Base-by-base conservation (phyloP, 371 early-diverging fungal species). In the Lichtheimia hyalospora region DNA sequence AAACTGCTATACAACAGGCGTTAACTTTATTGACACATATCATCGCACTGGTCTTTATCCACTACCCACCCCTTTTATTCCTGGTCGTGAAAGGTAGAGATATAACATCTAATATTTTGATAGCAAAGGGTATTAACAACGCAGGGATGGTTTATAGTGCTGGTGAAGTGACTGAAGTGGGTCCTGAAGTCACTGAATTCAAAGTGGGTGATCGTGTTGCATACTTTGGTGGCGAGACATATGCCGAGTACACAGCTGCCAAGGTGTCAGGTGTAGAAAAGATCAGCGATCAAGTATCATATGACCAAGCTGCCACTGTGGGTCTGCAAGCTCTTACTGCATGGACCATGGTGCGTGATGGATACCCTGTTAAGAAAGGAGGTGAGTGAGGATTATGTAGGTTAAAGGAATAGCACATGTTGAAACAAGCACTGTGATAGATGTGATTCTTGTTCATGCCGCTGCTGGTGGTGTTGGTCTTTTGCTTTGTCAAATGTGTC, bases 11-110 rank as follows among this genome's bases (percentile, higher is more conserved):
- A 4, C 51, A 5, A 8, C 27, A 75, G 75, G 97, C 10, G 84
- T 97, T 57, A 97, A 96, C 76, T 95, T 83, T 54, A 95, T 97
- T 58, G 98, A 97, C 69, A 96, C 92, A 0, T 96, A 96, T 70
- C 94, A 91, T 60, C 89, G 98, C 57, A 73, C 83, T 12, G 98
- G 98, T 24, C 78, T 93, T 12, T 96, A 96, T 65, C 83, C 82
- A 20, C 69, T 88, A 6, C 59, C 79, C 3, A 62, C 91, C 1
- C 96, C 95, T 5, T 83, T 81, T 55, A 80, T 84, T 25, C 73
- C 89, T 14, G 96, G 96, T 12, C 81, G 88, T 5, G 98, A 97
- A 76, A 94, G 70, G 77, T 76, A 65, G 57, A 25, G 21, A 63
- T 46, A 44, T 25, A 8, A 6, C 10, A 10, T 10, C 10, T 34